phyloP scores from a whole-genome alignment of 148 eudicot species.

The Cornus controversa region DNA sequence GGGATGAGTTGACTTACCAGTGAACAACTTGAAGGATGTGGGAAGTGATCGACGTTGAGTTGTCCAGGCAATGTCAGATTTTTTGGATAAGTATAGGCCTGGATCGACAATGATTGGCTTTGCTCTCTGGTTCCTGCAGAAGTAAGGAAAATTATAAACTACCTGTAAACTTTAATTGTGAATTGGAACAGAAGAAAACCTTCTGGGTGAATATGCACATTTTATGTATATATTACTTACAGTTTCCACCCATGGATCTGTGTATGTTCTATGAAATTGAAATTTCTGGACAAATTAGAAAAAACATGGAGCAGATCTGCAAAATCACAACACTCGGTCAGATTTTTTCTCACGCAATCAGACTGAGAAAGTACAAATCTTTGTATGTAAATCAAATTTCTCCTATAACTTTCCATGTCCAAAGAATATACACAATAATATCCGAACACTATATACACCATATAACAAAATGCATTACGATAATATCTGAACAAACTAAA shows the following conservation, averaged over 20 bases:
- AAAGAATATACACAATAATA: neutral
- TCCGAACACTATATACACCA: neutral
- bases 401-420: neutral
- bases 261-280: conserved; percentile 82
- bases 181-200: neutral
- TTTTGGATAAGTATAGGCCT: conserved; percentile 83
- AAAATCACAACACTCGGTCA: conserved; percentile 20
- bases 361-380: neutral
- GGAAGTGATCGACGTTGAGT: conserved; percentile 82
- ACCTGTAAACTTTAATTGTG: neutral
- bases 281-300: conserved; percentile 72
- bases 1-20: conserved; percentile 46
- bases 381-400: neutral
- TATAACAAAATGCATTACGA: neutral
- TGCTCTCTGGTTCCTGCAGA: conserved; percentile 85
- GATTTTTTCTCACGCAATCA: neutral
- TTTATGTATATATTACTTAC: conserved; percentile 41
- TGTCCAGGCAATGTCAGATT: conserved; percentile 73
- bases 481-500: neutral
- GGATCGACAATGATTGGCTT: conserved; percentile 87
- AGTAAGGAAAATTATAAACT: neutral
- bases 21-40: conserved; percentile 82
- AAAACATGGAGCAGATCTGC: conserved; percentile 91
- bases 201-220: conserved; percentile 1
- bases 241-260: conserved; percentile 84